Evolutionary conservation across 2,329 filamentous ascomycete genomes (phyloP).

Genomic region (Ceratocystis cacaofunesta): DNA sequence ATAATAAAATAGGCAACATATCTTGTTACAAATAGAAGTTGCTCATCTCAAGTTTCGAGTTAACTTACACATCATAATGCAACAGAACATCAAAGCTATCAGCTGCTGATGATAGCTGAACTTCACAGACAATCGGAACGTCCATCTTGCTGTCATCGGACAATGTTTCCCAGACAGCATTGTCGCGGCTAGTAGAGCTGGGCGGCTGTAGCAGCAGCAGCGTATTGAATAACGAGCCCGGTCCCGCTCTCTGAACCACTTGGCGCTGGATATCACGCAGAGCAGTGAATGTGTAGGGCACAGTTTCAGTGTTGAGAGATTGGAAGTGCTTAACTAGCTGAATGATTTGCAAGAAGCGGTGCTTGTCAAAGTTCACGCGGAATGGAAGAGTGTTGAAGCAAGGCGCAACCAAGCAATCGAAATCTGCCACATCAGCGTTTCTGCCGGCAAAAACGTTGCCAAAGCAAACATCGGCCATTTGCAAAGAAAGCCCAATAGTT

Average conservation of each 20-base stretch:
- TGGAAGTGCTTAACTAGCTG: slow-evolving; percentile 48
- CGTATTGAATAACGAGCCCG: slow-evolving; percentile 55
- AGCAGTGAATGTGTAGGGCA: slow-evolving; percentile 60
- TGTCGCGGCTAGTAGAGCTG: slow-evolving; percentile 35
- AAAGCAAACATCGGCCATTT: slow-evolving; percentile 58
- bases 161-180: slow-evolving; percentile 39
- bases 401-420: slow-evolving; percentile 65
- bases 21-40: no score
- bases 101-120: slow-evolving; percentile 37
- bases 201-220: slow-evolving; percentile 64
- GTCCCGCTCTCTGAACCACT: slow-evolving; percentile 26
- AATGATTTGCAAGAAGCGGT: slow-evolving; percentile 30
- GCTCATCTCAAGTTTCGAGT: not conserved
- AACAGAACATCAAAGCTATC: slow-evolving; percentile 45
- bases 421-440: slow-evolving; percentile 45
- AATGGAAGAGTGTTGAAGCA: slow-evolving; percentile 84
- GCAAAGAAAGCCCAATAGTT: slow-evolving; percentile 42
- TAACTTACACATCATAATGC: slow-evolving; percentile 41
- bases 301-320: slow-evolving; percentile 41
- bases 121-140: slow-evolving; percentile 61
- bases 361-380: slow-evolving; percentile 36
- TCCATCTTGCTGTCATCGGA: slow-evolving; percentile 53
- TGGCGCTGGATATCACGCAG: slow-evolving; percentile 53
- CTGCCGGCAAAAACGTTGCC: slow-evolving; percentile 75
- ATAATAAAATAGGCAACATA: not conserved